phyloP scores from a whole-genome alignment of 1,139 yeast genomes.

The Scheffersomyces quercinus region DNA sequence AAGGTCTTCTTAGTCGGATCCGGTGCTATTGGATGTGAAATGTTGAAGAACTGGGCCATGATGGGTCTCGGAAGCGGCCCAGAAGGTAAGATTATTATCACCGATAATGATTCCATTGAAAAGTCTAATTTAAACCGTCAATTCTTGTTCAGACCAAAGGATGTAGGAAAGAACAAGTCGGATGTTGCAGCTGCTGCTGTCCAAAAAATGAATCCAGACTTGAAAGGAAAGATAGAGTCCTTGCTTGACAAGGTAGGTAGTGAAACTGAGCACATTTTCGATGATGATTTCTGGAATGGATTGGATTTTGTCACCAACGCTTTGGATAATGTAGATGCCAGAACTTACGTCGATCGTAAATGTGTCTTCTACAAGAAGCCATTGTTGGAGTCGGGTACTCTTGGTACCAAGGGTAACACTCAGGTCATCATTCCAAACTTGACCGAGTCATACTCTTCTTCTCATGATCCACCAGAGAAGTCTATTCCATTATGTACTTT shows the following conservation, averaged over 20 bases:
- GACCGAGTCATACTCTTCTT: constrained; percentile 93
- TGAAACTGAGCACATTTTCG: constrained; percentile 85
- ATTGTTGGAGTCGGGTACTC: constrained; percentile 91
- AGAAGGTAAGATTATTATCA: constrained; percentile 76
- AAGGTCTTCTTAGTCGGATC: constrained; percentile 92
- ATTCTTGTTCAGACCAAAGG: constrained; percentile 89
- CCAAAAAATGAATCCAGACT: constrained; percentile 78
- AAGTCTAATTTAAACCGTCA: constrained; percentile 95
- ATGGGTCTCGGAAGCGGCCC: constrained; percentile 95
- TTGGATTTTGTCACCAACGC: constrained; percentile 94
- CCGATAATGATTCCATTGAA: constrained; percentile 95
- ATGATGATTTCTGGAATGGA: constrained; percentile 82
- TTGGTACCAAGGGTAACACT: constrained; percentile 97
- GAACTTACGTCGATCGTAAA: constrained; percentile 96
- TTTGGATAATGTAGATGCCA: constrained; percentile 94
- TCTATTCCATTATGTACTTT: constrained; percentile 95
- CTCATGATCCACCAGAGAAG: constrained; percentile 98
- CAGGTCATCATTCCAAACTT: constrained; percentile 92
- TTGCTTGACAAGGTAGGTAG: constrained; percentile 87
- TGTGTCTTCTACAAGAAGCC: constrained; percentile 93
- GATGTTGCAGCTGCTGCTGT: constrained; percentile 91
- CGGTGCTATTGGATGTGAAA: constrained; percentile 99
- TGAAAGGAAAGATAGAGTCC: constrained; percentile 73
- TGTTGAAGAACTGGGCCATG: constrained; percentile 97
- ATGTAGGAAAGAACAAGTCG: constrained; percentile 89